These are phyloP conservation scores for Sedum album DNA, from an alignment of 164 flowering plant genomes.

Conservation along the genomic window DNA sequence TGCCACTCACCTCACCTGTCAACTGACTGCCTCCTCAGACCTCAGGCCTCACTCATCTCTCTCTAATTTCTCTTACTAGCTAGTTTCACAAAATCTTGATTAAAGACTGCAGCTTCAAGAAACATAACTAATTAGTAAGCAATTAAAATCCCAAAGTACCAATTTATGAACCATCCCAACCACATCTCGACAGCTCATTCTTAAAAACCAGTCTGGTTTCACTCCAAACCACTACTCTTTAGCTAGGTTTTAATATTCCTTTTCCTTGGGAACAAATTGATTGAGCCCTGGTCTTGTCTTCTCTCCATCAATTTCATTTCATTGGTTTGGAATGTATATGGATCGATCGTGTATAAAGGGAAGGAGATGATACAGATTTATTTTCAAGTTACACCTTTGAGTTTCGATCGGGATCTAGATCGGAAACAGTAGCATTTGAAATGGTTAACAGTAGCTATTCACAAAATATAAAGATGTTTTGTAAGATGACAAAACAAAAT, in stretches of 20 bases:
- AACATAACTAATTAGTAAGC: neutral
- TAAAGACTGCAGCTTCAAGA: neutral
- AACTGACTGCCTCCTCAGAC: neutral
- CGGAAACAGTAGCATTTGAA: no score
- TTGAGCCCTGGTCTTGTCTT: neutral
- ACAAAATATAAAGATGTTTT: no score
- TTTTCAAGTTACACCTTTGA: no score
- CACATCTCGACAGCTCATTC: neutral
- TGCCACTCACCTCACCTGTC: slow-evolving; percentile 4
- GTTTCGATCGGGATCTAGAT: no score
- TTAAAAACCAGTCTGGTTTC: neutral
- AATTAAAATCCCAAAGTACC: neutral
- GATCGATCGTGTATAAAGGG: no score
- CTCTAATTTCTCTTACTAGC: no score
- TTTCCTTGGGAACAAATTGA: neutral
- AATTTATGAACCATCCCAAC: neutral
- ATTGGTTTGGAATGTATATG: neutral
- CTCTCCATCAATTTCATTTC: neutral
- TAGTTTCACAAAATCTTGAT: neutral
- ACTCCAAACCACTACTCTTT: neutral
- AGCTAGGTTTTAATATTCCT: neutral
- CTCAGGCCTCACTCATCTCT: neutral
- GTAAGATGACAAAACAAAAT: no score
- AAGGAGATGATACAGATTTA: no score
- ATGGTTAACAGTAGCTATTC: no score